Evolutionary conservation across 805 yeast species (phyloP).

Genomic region (Saccharomycopsis lassenensis): DNA sequence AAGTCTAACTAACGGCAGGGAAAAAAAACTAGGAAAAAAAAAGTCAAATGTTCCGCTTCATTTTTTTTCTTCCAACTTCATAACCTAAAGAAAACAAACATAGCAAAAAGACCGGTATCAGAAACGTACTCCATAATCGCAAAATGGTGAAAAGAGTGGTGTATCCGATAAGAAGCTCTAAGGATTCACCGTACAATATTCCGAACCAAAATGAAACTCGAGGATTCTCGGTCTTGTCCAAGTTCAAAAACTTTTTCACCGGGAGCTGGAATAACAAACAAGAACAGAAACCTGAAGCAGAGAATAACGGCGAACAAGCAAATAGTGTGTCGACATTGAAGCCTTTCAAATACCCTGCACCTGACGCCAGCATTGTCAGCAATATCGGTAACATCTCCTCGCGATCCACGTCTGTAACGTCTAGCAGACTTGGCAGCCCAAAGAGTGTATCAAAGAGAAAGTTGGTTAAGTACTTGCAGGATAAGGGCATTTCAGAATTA

Average conservation of each 20-base stretch:
- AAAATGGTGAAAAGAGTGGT: constrained; percentile 16
- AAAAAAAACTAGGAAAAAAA: constrained; percentile 2
- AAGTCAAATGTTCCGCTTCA: not conserved
- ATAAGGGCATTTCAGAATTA: constrained; percentile 15
- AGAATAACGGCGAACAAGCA: not conserved
- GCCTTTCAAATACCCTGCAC: constrained; percentile 17
- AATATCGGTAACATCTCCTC: constrained; percentile 2
- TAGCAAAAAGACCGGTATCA: no score
- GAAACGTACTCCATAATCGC: no score
- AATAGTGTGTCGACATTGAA: not conserved
- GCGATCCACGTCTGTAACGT: not conserved
- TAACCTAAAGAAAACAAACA: not conserved
- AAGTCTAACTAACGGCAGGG: not conserved
- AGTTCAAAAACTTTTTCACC: not conserved
- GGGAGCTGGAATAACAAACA: not conserved
- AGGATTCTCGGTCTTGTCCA: constrained; percentile 1
- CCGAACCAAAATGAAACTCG: no score
- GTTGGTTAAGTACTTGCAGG: constrained; percentile 9
- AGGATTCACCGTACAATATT: not conserved
- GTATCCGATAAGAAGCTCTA: constrained; percentile 12
- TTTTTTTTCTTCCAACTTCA: not conserved
- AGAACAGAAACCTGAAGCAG: not conserved
- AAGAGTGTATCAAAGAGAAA: constrained; percentile 3
- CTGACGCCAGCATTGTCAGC: constrained; percentile 13
- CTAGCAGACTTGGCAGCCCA: not conserved